Conservation (phyloP, 768 basidiomycete species). For the Russula emetica region DNA sequence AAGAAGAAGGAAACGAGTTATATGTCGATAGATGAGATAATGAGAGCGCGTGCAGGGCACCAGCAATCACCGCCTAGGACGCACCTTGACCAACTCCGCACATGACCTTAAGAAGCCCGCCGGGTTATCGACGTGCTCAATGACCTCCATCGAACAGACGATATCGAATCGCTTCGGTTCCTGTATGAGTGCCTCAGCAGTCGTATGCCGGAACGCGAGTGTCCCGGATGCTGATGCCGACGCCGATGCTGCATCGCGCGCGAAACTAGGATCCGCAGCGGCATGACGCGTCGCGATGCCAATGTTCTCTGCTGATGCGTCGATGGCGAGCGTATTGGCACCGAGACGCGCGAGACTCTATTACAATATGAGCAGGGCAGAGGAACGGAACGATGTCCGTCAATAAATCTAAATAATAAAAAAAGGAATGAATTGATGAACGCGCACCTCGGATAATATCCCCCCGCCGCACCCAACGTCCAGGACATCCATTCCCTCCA, state of each 20-base stretch:
- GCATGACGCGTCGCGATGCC: conserved; percentile 82
- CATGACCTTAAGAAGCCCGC: conserved; percentile 75
- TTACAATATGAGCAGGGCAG: neutral
- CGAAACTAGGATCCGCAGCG: conserved; percentile 62
- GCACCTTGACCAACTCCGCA: conserved; percentile 81
- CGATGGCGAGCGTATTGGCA: conserved; percentile 84
- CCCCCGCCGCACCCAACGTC: conserved; percentile 98
- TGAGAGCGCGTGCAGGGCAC: neutral
- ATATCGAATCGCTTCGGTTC: conserved; percentile 74
- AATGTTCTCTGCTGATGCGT: conserved; percentile 86
- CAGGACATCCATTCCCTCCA: conserved; percentile 68
- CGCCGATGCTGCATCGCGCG: neutral
- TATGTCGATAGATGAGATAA: neutral
- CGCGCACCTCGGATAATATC: conserved; percentile 77
- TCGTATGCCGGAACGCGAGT: conserved; percentile 55
- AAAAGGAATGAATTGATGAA: neutral
- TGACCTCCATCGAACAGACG: conserved; percentile 95
- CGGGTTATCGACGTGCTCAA: conserved; percentile 97
- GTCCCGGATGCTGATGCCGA: conserved; percentile 28
- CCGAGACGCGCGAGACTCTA: conserved; percentile 87
- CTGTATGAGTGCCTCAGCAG: conserved; percentile 69
- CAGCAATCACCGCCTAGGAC: conserved; percentile 26
- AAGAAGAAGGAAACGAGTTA: neutral
- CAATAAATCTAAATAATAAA: neutral
- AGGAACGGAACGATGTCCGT: neutral